Percentiles rank a stretch among this genome's conserved stretches.
These are phyloP conservation scores for Phytophthora podocarpi DNA, from an alignment of 352 stramenopile species.

Conservation along the genomic window DNA sequence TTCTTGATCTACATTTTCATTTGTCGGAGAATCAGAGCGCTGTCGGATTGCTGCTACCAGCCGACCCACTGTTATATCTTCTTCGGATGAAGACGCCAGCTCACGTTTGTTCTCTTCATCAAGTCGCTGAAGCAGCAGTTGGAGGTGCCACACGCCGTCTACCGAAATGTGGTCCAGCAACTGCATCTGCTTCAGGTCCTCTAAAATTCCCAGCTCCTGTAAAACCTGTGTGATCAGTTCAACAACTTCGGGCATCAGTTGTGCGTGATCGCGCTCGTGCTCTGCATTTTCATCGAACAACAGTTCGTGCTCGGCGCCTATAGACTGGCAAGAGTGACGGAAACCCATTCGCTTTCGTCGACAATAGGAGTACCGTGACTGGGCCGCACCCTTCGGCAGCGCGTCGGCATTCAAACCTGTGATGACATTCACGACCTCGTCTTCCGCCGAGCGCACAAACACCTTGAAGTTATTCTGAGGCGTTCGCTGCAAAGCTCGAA, in stretches of 20 bases:
- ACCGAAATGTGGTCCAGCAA: constrained; percentile 81
- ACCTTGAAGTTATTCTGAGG: constrained; percentile 93
- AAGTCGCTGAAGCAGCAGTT: constrained; percentile 51
- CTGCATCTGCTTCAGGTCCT: constrained; percentile 87
- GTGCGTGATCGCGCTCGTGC: constrained; percentile 39
- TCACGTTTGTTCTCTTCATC: constrained; percentile 30
- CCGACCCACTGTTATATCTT: constrained; percentile 25
- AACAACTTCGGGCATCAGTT: constrained; percentile 68
- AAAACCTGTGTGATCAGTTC: constrained; percentile 81
- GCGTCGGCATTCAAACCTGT: constrained; percentile 72
- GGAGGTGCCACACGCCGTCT: constrained; percentile 76
- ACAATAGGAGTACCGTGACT: constrained; percentile 73
- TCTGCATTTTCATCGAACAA: constrained; percentile 35
- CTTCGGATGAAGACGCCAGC: not conserved
- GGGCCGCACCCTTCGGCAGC: constrained; percentile 67
- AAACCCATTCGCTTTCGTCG: constrained; percentile 78
- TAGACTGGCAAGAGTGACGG: constrained; percentile 75
- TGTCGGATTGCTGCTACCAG: constrained; percentile 38
- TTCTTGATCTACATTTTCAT: constrained; percentile 52
- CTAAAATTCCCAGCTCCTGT: constrained; percentile 69
- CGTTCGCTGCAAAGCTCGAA: constrained; percentile 73
- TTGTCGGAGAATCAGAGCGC: constrained; percentile 13
- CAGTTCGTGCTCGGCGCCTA: constrained; percentile 61
- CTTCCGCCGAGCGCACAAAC: constrained; percentile 82
- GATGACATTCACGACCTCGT: constrained; percentile 82